A percentile compares a stretch with the other conserved stretches of the same genome.
phyloP scores from a whole-genome alignment of 768 basidiomycete genomes.

The Pulveroboletus ravenelii region DNA sequence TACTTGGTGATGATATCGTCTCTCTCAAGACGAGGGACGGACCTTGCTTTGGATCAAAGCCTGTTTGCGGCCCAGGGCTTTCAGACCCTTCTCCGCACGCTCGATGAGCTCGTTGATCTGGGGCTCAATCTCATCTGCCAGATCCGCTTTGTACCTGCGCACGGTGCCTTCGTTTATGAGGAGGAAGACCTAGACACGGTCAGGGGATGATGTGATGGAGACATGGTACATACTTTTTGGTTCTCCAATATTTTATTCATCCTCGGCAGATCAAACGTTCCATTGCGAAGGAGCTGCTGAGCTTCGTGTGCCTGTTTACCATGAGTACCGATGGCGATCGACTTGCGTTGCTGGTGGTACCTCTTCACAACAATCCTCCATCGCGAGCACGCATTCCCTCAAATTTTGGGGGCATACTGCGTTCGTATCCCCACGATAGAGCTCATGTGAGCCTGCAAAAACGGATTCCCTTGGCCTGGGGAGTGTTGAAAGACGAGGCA shows the following conservation, averaged over 20 bases:
- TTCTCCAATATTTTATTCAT: slow-evolving; percentile 64
- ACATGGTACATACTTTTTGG: slow-evolving; percentile 47
- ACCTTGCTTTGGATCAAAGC: slow-evolving; percentile 62
- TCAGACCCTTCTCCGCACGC: slow-evolving; percentile 65
- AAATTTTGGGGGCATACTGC: slow-evolving; percentile 67
- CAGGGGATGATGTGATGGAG: background rate
- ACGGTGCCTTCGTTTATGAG: slow-evolving; percentile 70
- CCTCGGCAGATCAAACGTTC: slow-evolving; percentile 66
- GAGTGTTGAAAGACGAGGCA: slow-evolving; percentile 48
- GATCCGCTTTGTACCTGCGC: slow-evolving; percentile 67
- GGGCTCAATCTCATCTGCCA: slow-evolving; percentile 78
- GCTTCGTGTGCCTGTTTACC: slow-evolving; percentile 56
- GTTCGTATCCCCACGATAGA: slow-evolving; percentile 60
- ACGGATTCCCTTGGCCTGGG: slow-evolving; percentile 57
- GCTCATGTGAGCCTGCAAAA: slow-evolving; percentile 61
- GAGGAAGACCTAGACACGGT: slow-evolving; percentile 57
- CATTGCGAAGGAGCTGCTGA: slow-evolving; percentile 62
- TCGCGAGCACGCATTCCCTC: slow-evolving; percentile 68
- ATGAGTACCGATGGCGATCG: slow-evolving; percentile 2
- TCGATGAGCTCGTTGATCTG: slow-evolving; percentile 71
- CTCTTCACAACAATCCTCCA: slow-evolving; percentile 83
- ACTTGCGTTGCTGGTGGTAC: slow-evolving; percentile 28
- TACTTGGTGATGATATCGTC: background rate
- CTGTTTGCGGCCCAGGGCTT: slow-evolving; percentile 58
- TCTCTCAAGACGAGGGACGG: background rate